Conservation (phyloP, 2,329 filamentous ascomycete species). For the Cladosporium sp. region DNA sequence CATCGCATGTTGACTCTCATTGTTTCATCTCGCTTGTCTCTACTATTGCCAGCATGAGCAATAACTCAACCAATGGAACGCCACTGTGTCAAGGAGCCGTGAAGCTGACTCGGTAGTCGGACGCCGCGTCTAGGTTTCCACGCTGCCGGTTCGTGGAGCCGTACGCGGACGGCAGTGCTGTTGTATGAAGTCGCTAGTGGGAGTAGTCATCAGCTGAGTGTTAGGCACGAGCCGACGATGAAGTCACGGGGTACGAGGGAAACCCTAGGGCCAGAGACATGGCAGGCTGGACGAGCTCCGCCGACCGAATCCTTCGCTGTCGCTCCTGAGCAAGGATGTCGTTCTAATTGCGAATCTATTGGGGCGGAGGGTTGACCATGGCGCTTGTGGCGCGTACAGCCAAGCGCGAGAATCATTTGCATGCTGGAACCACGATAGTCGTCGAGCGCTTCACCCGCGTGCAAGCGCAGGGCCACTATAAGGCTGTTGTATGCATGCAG, state of each 20-base stretch:
- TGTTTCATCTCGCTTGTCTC: no score
- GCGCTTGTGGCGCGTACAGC: background rate
- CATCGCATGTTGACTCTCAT: no score
- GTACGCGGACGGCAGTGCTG: background rate
- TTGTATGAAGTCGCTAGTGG: background rate
- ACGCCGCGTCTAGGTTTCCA: background rate
- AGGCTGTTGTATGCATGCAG: background rate
- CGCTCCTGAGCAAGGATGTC: no score
- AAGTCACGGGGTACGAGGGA: background rate
- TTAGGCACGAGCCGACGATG: background rate
- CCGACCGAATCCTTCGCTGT: no score
- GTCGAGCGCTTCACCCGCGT: background rate
- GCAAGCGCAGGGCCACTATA: background rate
- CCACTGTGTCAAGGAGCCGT: background rate
- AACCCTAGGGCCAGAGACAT: slow-evolving; percentile 7
- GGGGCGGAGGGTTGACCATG: background rate
- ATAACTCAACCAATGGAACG: no score
- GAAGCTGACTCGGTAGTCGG: background rate
- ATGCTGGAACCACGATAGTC: no score
- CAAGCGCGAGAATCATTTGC: no score
- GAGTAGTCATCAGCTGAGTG: background rate
- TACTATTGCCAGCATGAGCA: no score
- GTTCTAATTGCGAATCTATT: no score
- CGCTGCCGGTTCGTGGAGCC: background rate
- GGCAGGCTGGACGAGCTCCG: background rate